Base-by-base conservation (phyloP, 148 eudicot genomes). In the Amaranthus hypochondriacus region DNA sequence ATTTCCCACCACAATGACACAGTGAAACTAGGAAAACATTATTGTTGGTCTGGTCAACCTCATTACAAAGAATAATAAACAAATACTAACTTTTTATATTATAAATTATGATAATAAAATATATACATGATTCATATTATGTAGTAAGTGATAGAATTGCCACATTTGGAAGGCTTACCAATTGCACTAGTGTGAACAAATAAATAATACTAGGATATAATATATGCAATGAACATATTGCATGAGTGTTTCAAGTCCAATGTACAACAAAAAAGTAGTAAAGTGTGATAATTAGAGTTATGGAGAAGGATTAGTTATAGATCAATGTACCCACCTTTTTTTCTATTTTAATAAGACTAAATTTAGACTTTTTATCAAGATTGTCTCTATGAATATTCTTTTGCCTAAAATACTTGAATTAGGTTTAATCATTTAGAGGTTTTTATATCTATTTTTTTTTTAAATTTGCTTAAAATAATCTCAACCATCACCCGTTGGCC, bases 251-350 rank as follows among this genome's bases (percentile, higher is more conserved):
- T 9, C 73, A 60, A 76, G 61, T 76, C 68, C 79, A 61, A 76
- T 76, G 79, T 56, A 76, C 79, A 69, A 55, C 60, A 13, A 69
- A 56, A 75, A 75, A 56, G 72, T 39, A 57, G 66, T 18, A 21
- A 54, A 50, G 72, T 75, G 28, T 65, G 78, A 43, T 28, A 10
- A 21, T 66, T 66, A 71, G 53, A 28, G 15, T 15, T 57, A 6
- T 53, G 5, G 8, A 7, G 48, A n/a, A 62, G 18, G 15, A 42
- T 9, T 9, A 52, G 60, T 7, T 42, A 42, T 54, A 51, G 69
- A 63, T 62, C 59, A 7, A 73, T 54, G 58, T 65, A 61, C 68
- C 43, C 5, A 49, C 47, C 9, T 48, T 12, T 46, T 14, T 7
- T 5, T 9, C 12, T 39, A 13, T 6, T 59, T 59, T 59, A 59